These are phyloP conservation scores for Russula earlei DNA, from an alignment of 768 basidiomycete genomes.

Conservation along the genomic window DNA sequence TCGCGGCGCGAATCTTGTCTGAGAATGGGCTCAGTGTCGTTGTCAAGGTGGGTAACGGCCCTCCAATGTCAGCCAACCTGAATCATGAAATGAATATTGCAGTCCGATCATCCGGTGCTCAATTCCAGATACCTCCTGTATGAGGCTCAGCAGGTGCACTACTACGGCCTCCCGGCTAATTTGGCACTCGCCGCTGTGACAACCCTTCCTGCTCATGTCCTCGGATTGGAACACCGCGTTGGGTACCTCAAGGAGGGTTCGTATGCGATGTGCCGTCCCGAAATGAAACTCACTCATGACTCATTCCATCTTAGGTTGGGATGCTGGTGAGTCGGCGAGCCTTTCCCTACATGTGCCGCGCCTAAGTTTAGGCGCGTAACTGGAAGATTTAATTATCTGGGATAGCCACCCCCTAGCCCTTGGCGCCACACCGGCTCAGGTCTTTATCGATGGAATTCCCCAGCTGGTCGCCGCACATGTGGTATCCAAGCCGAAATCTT, in stretches of 20 bases:
- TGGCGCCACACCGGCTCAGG: conserved; percentile 73
- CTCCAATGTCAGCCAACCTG: background rate
- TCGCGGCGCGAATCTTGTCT: conserved; percentile 49
- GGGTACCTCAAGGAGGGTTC: conserved; percentile 57
- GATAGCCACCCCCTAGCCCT: conserved; percentile 69
- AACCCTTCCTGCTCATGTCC: conserved; percentile 48
- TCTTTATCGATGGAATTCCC: conserved; percentile 80
- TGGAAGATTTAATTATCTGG: conserved; percentile 58
- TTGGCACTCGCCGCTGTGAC: conserved; percentile 57
- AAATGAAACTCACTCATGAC: background rate
- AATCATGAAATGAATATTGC: background rate
- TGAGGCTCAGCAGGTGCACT: conserved; percentile 63
- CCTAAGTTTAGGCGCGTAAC: conserved; percentile 53
- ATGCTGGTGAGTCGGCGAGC: conserved; percentile 39
- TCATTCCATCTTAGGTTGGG: conserved; percentile 41
- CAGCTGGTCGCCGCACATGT: conserved; percentile 46
- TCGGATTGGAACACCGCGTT: conserved; percentile 60
- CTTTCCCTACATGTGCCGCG: background rate
- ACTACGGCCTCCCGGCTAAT: conserved; percentile 47
- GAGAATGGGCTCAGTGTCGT: conserved; percentile 48
- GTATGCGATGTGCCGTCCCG: conserved; percentile 50
- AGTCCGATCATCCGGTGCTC: conserved; percentile 43
- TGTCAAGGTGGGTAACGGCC: conserved; percentile 40
- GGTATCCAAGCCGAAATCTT: conserved; percentile 41
- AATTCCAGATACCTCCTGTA: conserved; percentile 59